Evolutionary conservation across 73 alveolate genomes (phyloP).

Genomic region (Paramecium sexaurelia): DNA sequence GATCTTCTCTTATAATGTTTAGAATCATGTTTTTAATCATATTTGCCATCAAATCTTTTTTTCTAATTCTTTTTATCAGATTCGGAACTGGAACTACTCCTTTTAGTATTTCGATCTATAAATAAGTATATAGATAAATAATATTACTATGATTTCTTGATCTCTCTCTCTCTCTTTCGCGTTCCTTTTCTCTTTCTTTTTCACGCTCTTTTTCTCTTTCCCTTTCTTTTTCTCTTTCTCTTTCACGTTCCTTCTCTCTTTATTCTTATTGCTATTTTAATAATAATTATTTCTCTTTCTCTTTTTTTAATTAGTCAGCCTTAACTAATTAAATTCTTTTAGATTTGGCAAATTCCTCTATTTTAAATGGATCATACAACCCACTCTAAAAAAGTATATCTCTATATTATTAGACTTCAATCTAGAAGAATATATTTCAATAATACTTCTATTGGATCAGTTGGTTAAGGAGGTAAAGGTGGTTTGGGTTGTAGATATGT

Average conservation of each 20-base stretch:
- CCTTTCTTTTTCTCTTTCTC: background rate
- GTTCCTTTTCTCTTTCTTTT: background rate
- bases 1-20: background rate
- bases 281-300: background rate
- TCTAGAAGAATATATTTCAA: background rate
- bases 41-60: background rate
- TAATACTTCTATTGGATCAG: background rate
- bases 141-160: background rate
- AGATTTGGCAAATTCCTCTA: slow-evolving; percentile 3
- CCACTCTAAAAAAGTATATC: background rate
- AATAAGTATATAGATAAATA: background rate
- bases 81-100: background rate
- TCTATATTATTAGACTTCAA: slow-evolving; percentile 23
- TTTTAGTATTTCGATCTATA: background rate
- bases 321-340: background rate
- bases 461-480: background rate
- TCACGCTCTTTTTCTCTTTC: background rate
- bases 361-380: background rate
- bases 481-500: background rate
- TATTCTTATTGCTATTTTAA: background rate
- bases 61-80: background rate
- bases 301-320: background rate
- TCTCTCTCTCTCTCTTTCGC: background rate
- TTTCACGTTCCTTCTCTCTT: slow-evolving; percentile 4
- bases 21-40: background rate